A percentile compares a stretch with the other conserved stretches of the same genome.
Evolutionary conservation across 2,329 filamentous ascomycete species (phyloP).

Genomic region (Colletotrichum chrysophilum): DNA sequence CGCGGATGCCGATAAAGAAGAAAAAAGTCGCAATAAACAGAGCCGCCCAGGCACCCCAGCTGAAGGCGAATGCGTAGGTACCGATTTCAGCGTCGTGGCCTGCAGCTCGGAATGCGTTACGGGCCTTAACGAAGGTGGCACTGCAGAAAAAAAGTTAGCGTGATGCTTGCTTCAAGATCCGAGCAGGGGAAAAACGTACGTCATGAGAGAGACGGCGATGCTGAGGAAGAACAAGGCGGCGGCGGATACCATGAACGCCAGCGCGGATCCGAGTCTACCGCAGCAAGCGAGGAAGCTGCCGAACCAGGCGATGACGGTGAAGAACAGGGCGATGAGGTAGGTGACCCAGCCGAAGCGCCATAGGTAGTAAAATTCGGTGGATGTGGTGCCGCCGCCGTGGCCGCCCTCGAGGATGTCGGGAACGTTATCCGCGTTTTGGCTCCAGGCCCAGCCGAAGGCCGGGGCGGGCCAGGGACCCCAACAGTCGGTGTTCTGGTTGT

Average conservation of each 20-base stretch:
- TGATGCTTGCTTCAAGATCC: neutral
- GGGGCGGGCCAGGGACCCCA: constrained; percentile 64
- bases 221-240: constrained; percentile 73
- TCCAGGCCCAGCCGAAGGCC: constrained; percentile 76
- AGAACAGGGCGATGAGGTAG: constrained; percentile 84
- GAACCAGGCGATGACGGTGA: constrained; percentile 72
- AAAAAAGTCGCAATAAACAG: constrained; percentile 71
- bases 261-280: constrained; percentile 71
- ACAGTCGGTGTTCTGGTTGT: constrained; percentile 68
- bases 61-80: constrained; percentile 74
- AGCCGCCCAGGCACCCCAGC: constrained; percentile 73
- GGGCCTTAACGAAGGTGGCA: constrained; percentile 70
- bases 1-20: constrained; percentile 68
- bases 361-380: constrained; percentile 74
- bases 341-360: constrained; percentile 95
- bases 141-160: constrained; percentile 28
- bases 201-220: constrained; percentile 74
- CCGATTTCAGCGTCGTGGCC: constrained; percentile 67
- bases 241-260: constrained; percentile 63
- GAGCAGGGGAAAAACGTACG: constrained; percentile 54
- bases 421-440: constrained; percentile 47
- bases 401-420: constrained; percentile 53
- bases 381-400: constrained; percentile 61
- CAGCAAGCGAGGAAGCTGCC: constrained; percentile 72
- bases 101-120: constrained; percentile 65